Evolutionary conservation across 495 filamentous ascomycete genomes (phyloP), one percentile per base, ranked within the genome.

Genomic region (Penicillium nucicola): DNA sequence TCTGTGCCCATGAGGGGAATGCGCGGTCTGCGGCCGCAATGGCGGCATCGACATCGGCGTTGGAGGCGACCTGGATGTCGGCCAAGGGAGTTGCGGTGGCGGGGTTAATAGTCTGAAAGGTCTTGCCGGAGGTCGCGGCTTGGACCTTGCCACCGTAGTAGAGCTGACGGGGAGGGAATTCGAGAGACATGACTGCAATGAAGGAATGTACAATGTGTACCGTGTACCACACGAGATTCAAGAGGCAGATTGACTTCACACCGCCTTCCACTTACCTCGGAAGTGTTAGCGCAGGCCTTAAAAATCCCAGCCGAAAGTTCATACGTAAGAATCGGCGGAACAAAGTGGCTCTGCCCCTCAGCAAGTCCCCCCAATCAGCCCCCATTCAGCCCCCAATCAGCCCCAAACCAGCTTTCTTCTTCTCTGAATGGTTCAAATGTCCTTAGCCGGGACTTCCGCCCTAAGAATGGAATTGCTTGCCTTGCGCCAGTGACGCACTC

Each of bases 71-170:
- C 41, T 84, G 77, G 55, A 90, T 76, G 42, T 79, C 77, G 48
- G 85, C 84, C 28, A 90, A 58, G 2, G 82, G 77, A 30, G 76
- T 72, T 50, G 77, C 78, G 44, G 79, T 88, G 41, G 86, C 80
- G 32, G 88, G 88, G 62, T 90, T 77, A 52, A 87, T 71, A 22
- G 84, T 75, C 25, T 80, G 75, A 67, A 90, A 90, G 37, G 81
- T 80, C 37, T 76, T 70, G 43, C 77, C 77, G 19, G 82, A 85
- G 44, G 79, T 77, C 22, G 82, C 73, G 38, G 71, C 57, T 49
- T 84, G 84, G 28, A 68, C 60, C 55, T 79, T 75, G 58, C 88
- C 88, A 53, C 83, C 75, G 67, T 84, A 89, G 71, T 84, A 90
- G 53, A 87, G 78, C 56, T 82, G 77, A 54, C 77, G 83, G 19